Conservation (phyloP, 225 moss, liverwort and hornwort species). For the Polytrichum commune region DNA sequence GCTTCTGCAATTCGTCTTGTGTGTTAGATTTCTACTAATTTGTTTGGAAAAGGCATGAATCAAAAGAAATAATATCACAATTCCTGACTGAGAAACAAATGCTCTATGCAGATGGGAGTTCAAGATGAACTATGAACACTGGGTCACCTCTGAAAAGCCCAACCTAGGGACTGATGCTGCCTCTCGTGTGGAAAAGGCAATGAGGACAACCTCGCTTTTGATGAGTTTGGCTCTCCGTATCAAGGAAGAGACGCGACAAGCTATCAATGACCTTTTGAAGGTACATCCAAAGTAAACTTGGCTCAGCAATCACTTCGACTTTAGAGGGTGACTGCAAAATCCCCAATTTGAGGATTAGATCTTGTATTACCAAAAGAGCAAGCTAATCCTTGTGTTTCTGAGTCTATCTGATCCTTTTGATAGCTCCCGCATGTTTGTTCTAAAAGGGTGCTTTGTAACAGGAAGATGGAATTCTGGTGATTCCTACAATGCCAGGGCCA, state of each 20-base stretch:
- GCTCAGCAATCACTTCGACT: not conserved
- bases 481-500: constrained; percentile 81
- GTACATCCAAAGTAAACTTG: constrained; percentile 22
- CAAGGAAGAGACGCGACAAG: constrained; percentile 61
- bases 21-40: too few relatives aligned
- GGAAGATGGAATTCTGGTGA: constrained; percentile 69
- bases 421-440: not conserved
- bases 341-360: not conserved
- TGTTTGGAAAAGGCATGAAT: not conserved
- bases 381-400: not conserved
- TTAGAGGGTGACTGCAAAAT: not conserved
- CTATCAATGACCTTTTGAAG: constrained; percentile 83
- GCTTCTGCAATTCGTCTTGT: not conserved
- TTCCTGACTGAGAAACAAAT: not conserved
- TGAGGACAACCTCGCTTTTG: constrained; percentile 47
- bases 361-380: not conserved
- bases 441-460: constrained; percentile 14
- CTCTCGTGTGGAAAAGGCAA: constrained; percentile 49
- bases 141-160: constrained; percentile 60
- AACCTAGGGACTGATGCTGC: constrained; percentile 50
- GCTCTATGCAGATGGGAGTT: constrained; percentile 68
- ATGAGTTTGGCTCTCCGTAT: constrained; percentile 60
- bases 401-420: not conserved
- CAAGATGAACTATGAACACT: constrained; percentile 78
- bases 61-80: not conserved